Conservation (phyloP, 192 early-diverging fungal genomes). For the Backusella macrospora region DNA sequence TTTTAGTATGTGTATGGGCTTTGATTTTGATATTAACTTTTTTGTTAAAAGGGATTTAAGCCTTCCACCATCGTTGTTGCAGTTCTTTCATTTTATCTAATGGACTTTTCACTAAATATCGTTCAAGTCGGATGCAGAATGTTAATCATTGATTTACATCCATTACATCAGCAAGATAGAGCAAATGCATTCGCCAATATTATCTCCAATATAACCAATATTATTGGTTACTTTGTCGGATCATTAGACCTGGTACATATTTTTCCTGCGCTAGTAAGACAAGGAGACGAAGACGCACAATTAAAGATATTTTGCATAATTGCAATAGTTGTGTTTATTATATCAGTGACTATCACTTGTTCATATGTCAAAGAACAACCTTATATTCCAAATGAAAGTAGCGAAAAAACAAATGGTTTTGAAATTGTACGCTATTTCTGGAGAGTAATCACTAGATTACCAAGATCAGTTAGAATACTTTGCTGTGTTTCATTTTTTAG, state of each 20-base stretch:
- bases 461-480: constrained; percentile 9
- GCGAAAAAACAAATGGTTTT: neutral
- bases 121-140: neutral
- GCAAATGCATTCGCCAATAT: neutral
- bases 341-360: neutral
- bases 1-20: neutral
- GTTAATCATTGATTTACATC: constrained; percentile 1
- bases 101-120: constrained; percentile 1
- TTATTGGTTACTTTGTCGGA: constrained; percentile 5
- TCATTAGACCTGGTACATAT: constrained; percentile 3
- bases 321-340: neutral
- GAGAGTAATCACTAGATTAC: neutral
- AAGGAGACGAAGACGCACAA: neutral
- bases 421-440: neutral
- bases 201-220: constrained; percentile 8
- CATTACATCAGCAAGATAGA: neutral
- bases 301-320: constrained; percentile 6
- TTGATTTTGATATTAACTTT: neutral
- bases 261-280: neutral
- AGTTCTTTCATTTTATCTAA: neutral
- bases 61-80: neutral
- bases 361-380: neutral
- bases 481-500: constrained; percentile 10
- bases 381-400: neutral
- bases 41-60: neutral